Base-by-base conservation (phyloP, 176 grass and related monocot species). In the Chrysopogon serrulatus region DNA sequence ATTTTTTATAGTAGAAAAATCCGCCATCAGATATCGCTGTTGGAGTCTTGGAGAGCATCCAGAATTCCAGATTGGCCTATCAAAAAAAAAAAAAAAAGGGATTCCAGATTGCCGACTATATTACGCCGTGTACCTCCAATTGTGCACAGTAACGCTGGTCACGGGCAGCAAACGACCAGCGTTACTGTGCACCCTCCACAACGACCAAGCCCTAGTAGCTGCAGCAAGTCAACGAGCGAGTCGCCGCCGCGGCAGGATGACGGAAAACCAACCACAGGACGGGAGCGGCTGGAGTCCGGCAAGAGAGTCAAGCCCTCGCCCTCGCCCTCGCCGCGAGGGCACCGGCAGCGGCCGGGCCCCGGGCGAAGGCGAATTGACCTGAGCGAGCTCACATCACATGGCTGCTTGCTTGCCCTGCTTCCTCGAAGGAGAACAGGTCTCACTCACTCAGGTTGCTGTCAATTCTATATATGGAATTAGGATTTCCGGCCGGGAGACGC, bases 321-420 rank as follows among this genome's bases (percentile, higher is more conserved):
- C 65, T 40, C 39, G 16, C 2, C 79, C 79, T 70, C 65, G 79
- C 79, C 47, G 79, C 36, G 32, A 70, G 65, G 79, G 65, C 65
- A 57, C 79, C 47, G 65, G 65, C 63, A 80, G 19, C 14, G 18
- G 3, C 24, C 15, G 24, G 36, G 71, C 4, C 17, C 54, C 23
- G 56, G n/a, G n/a, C n/a, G n/a, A n/a, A n/a, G 10, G 6, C 23
- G 69, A 80, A 51, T 53, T 80, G 63, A 68, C 78, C 62, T 48
- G 13, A 72, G 32, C 57, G 13, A 72, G 32, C 57, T 61, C 57
- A 26, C 56, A 8, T 65, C 77, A 79, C 62, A 51, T 26, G 78
- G 10, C 11, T 12, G 57, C 15, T 0, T 17, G 53, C 21, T 19
- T 18, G 63, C 45, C 45, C 45, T 69, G 79, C 28, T 81, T 81